Evolutionary conservation across 768 basidiomycete genomes (phyloP).

Genomic region (Cystobasidium ongulense): DNA sequence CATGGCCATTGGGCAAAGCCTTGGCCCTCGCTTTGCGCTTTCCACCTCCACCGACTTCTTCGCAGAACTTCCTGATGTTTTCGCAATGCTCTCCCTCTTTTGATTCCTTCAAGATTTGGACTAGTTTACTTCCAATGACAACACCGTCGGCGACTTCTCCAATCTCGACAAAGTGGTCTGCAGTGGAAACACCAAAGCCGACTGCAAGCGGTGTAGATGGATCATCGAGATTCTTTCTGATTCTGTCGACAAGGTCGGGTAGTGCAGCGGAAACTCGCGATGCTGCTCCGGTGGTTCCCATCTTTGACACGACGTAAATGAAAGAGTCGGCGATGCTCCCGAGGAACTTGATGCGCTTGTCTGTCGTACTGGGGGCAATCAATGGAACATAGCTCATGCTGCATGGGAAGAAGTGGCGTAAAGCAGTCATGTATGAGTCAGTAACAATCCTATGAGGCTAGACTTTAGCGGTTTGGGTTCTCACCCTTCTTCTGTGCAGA

Average conservation of each 20-base stretch:
- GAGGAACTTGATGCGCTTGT: constrained; percentile 79
- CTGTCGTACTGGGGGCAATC: constrained; percentile 85
- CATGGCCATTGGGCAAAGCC: constrained; percentile 21
- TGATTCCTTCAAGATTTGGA: constrained; percentile 66
- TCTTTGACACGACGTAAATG: constrained; percentile 99
- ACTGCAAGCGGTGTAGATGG: constrained; percentile 65
- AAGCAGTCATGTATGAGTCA: constrained; percentile 1
- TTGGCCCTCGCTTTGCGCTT: constrained; percentile 25
- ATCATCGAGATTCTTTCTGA: constrained; percentile 53
- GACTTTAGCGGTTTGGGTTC: constrained; percentile 42
- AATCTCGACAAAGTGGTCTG: constrained; percentile 77
- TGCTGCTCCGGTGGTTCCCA: constrained; percentile 96
- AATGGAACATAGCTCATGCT: constrained; percentile 92
- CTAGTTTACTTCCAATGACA: constrained; percentile 82
- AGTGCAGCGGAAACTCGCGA: constrained; percentile 67
- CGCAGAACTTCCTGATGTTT: constrained; percentile 65
- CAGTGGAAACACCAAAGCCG: constrained; percentile 90
- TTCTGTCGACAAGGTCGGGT: constrained; percentile 72
- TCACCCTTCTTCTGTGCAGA: constrained; percentile 71
- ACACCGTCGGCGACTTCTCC: constrained; percentile 89
- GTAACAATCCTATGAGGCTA: neutral
- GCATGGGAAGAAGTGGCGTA: neutral
- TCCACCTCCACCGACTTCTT: constrained; percentile 52
- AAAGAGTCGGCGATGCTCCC: constrained; percentile 90
- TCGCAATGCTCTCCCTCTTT: constrained; percentile 47